A percentile compares a stretch with the other conserved stretches of the same genome.
These are phyloP conservation scores for Solanum medicagineum DNA, from an alignment of 257 asterid species.

Conservation along the genomic window DNA sequence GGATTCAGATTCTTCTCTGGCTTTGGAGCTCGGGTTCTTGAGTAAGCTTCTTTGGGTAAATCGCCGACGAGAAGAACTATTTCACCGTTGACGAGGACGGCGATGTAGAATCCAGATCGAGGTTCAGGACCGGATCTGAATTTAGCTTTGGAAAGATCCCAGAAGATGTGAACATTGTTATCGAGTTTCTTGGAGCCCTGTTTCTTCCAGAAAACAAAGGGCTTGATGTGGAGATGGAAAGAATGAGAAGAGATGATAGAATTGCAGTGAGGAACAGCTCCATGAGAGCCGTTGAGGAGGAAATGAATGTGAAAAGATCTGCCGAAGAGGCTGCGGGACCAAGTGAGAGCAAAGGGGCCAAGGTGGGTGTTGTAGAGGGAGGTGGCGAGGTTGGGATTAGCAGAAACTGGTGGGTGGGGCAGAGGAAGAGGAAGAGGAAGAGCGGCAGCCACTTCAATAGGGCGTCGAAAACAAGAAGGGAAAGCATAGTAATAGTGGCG, in stretches of 20 bases:
- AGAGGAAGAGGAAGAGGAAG: background rate
- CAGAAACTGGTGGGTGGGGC: slow-evolving; percentile 7
- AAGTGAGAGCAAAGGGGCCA: slow-evolving; percentile 44
- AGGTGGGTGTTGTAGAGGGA: slow-evolving; percentile 30
- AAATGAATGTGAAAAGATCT: slow-evolving; percentile 42
- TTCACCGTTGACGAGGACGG: slow-evolving; percentile 22
- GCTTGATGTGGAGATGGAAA: slow-evolving; percentile 35
- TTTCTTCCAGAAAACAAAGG: slow-evolving; percentile 26
- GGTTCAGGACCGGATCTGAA: slow-evolving; percentile 54
- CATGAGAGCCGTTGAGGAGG: slow-evolving; percentile 12
- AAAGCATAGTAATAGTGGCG: slow-evolving; percentile 20
- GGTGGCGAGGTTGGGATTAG: slow-evolving; percentile 35
- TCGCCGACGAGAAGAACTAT: slow-evolving; percentile 39
- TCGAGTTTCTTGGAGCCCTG: slow-evolving; percentile 30
- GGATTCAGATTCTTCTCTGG: background rate
- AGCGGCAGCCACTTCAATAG: background rate
- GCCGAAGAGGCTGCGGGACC: slow-evolving; percentile 39
- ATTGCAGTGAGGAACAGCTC: background rate
- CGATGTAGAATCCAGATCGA: slow-evolving; percentile 30
- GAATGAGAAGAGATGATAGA: background rate
- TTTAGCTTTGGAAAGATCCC: slow-evolving; percentile 46
- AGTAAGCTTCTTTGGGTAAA: slow-evolving; percentile 8
- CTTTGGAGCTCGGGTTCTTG: background rate
- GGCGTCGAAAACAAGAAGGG: slow-evolving; percentile 31
- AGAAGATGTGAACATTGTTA: slow-evolving; percentile 10